Evolutionary conservation across 306 rosid genomes (phyloP).

Genomic region (Glycyrrhiza uralensis): DNA sequence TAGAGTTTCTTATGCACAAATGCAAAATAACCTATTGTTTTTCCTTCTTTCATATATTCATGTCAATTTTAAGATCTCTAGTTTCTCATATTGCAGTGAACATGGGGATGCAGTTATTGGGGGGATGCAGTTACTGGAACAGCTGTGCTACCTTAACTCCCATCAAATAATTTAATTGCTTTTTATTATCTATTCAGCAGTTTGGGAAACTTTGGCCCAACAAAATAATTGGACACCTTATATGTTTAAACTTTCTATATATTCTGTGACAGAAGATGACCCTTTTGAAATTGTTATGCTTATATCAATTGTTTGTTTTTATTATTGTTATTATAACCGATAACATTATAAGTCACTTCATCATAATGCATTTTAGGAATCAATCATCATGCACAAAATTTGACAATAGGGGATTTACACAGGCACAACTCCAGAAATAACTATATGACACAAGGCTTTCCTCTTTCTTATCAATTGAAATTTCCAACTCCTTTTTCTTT

Average conservation of each 20-base stretch:
- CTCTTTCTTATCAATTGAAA: no score
- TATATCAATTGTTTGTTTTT: not conserved
- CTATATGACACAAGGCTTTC: no score
- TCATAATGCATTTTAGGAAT: not conserved
- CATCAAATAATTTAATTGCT: no score
- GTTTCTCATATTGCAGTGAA: conserved; percentile 1
- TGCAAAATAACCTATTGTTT: not conserved
- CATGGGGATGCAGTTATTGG: not conserved
- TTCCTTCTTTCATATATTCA: not conserved
- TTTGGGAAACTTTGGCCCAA: not conserved
- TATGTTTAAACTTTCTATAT: not conserved
- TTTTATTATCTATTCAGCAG: not conserved
- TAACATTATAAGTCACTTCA: not conserved
- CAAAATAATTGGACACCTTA: not conserved
- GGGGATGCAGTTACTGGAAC: not conserved
- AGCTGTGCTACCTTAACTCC: not conserved
- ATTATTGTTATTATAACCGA: not conserved
- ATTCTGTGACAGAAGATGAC: not conserved
- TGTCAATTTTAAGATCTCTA: not conserved
- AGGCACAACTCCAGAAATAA: not conserved
- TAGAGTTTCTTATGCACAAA: not conserved
- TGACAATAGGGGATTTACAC: not conserved
- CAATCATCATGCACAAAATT: not conserved
- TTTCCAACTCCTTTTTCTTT: no score
- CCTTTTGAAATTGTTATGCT: not conserved